These are phyloP conservation scores for Ostreobium quekettii DNA, from an alignment of 139 green algal species.

Conservation along the genomic window DNA sequence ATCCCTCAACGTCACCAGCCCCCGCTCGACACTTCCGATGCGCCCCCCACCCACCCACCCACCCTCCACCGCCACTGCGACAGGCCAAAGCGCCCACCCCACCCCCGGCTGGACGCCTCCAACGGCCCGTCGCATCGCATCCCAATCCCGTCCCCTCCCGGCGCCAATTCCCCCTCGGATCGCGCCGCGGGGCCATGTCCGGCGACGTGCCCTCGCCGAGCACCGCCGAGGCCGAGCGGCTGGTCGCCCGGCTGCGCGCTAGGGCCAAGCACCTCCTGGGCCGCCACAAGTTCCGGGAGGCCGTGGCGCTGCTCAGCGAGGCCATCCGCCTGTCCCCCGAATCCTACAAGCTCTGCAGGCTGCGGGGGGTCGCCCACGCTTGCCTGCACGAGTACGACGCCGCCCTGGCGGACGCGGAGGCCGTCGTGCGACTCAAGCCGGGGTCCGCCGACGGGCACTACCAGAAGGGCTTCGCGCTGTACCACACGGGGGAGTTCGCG, in stretches of 20 bases:
- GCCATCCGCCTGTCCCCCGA: neutral
- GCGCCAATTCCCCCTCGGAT: too few relatives aligned
- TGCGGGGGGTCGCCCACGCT: neutral
- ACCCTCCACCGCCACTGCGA: too few relatives aligned
- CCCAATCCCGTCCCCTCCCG: too few relatives aligned
- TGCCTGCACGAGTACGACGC: conserved; percentile 5
- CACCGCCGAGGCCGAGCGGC: too few relatives aligned
- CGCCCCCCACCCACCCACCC: too few relatives aligned
- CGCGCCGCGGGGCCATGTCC: too few relatives aligned
- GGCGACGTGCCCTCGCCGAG: too few relatives aligned
- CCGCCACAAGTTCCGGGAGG: neutral
- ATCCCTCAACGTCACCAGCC: too few relatives aligned
- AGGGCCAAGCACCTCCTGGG: conserved; percentile 3
- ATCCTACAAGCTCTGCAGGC: conserved; percentile 7
- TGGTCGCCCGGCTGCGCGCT: neutral
- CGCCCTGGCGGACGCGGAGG: neutral
- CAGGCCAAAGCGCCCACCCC: too few relatives aligned
- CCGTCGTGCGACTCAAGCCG: neutral
- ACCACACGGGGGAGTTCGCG: neutral
- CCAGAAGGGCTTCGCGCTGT: conserved; percentile 9
- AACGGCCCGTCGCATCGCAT: too few relatives aligned
- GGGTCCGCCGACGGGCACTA: conserved; percentile 6
- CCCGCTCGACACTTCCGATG: too few relatives aligned
- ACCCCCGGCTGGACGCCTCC: too few relatives aligned
- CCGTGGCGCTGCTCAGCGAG: neutral